Evolutionary conservation across 2,329 filamentous ascomycete genomes (phyloP).

Genomic region (Tolypocladium pustulatum): DNA sequence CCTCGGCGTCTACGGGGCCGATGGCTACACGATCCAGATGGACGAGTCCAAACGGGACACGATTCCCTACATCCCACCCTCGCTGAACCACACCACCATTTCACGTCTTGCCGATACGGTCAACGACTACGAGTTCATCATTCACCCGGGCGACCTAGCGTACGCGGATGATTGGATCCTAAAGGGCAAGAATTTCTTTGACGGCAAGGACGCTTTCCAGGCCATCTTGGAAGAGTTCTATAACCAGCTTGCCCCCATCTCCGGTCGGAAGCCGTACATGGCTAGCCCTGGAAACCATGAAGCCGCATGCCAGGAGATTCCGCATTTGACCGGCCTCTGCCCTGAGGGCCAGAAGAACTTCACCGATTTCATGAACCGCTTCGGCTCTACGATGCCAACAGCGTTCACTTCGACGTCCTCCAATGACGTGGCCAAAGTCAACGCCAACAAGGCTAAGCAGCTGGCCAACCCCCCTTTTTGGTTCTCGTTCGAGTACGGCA

Average conservation of each 20-base stretch:
- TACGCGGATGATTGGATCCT: slow-evolving; percentile 50
- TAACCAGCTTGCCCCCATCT: slow-evolving; percentile 25
- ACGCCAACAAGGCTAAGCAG: slow-evolving; percentile 32
- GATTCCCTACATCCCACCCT: slow-evolving; percentile 37
- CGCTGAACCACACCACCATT: slow-evolving; percentile 50
- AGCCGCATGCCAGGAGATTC: slow-evolving; percentile 37
- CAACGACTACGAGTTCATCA: slow-evolving; percentile 43
- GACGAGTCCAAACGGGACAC: slow-evolving; percentile 34
- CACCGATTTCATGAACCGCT: slow-evolving; percentile 47
- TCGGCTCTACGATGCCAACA: slow-evolving; percentile 39
- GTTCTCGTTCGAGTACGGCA: slow-evolving; percentile 17
- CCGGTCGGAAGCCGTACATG: slow-evolving; percentile 41
- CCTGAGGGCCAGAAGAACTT: slow-evolving; percentile 48
- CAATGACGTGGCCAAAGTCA: slow-evolving; percentile 26
- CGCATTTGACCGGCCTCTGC: slow-evolving; percentile 25
- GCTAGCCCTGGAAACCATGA: slow-evolving; percentile 44
- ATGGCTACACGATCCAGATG: slow-evolving; percentile 20
- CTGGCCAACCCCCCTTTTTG: slow-evolving; percentile 15
- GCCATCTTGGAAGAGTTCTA: slow-evolving; percentile 48
- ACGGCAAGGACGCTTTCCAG: slow-evolving; percentile 41
- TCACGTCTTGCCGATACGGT: slow-evolving; percentile 37
- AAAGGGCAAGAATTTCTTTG: slow-evolving; percentile 31
- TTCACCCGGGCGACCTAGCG: slow-evolving; percentile 44
- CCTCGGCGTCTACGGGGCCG: slow-evolving; percentile 34
- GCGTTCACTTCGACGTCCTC: slow-evolving; percentile 38